A percentile compares a stretch with the other conserved stretches of the same genome.
phyloP scores from a whole-genome alignment of 2,329 filamentous ascomycete species.

The Colletotrichum sp. region DNA sequence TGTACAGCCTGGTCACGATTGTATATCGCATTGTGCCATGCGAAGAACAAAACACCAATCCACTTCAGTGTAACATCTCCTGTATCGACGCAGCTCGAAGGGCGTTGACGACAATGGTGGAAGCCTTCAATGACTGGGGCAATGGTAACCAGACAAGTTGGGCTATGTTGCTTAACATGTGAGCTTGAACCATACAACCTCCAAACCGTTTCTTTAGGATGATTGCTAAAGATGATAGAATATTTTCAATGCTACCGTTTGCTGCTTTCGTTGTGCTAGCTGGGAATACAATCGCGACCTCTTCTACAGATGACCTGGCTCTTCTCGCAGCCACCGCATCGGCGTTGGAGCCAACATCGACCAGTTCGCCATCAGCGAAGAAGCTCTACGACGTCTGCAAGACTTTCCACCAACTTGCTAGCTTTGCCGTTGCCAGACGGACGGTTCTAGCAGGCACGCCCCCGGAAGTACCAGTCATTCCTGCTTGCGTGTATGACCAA shows the following conservation, averaged over 20 bases:
- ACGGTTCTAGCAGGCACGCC: not conserved
- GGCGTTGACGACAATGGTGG: not conserved
- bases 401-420: not conserved
- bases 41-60: not conserved
- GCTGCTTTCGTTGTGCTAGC: not conserved
- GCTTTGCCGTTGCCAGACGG: not conserved
- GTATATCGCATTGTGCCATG: not conserved
- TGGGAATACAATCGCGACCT: not conserved
- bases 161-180: constrained; percentile 1
- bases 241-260: not conserved
- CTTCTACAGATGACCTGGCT: not conserved
- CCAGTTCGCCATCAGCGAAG: not conserved
- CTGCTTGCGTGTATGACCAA: not conserved
- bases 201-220: rapidly evolving
- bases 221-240: not conserved
- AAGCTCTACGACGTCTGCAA: not conserved
- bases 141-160: not conserved
- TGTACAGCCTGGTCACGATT: not conserved
- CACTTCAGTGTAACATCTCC: not conserved
- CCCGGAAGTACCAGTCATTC: not conserved
- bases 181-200: not conserved
- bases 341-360: not conserved
- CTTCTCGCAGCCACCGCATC: not conserved
- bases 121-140: not conserved
- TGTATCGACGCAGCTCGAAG: not conserved